Evolutionary conservation across 2,329 filamentous ascomycete species (phyloP).

Genomic region (Penicillium psychrosexuale): DNA sequence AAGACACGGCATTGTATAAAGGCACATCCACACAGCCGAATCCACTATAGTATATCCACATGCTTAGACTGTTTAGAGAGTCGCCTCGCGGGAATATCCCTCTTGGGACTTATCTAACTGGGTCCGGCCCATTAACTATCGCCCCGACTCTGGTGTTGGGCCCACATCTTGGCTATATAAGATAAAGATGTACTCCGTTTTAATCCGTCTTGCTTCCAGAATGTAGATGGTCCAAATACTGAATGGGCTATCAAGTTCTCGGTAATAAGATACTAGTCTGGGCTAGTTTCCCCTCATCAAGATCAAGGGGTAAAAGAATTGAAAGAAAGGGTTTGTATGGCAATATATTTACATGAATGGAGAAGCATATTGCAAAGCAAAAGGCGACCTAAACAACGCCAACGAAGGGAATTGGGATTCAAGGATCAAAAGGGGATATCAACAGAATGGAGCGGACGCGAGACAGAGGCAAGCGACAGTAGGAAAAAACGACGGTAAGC

Average conservation of each 20-base stretch:
- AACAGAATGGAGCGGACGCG: not conserved
- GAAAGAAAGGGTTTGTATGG: not conserved
- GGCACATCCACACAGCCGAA: not conserved
- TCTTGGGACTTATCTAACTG: not conserved
- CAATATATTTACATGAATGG: slow-evolving; percentile 5
- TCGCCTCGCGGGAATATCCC: not conserved
- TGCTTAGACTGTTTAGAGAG: not conserved
- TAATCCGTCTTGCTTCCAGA: too few relatives aligned
- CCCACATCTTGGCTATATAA: not conserved
- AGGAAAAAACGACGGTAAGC: not conserved
- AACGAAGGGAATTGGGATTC: not conserved
- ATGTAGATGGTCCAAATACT: too few relatives aligned
- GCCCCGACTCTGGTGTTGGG: not conserved
- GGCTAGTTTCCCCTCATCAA: not conserved
- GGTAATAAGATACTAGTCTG: not conserved
- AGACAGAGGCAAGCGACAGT: not conserved
- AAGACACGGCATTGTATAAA: not conserved
- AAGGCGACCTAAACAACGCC: slow-evolving; percentile 1
- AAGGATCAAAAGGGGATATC: slow-evolving; percentile 8
- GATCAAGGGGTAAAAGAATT: not conserved
- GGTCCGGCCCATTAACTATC: not conserved
- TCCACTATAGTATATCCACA: not conserved
- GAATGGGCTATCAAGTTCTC: too few relatives aligned
- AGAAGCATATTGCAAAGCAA: not conserved
- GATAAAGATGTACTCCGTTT: too few relatives aligned